Conservation (phyloP, 768 basidiomycete genomes). For the Strobilomyces dryophilus region DNA sequence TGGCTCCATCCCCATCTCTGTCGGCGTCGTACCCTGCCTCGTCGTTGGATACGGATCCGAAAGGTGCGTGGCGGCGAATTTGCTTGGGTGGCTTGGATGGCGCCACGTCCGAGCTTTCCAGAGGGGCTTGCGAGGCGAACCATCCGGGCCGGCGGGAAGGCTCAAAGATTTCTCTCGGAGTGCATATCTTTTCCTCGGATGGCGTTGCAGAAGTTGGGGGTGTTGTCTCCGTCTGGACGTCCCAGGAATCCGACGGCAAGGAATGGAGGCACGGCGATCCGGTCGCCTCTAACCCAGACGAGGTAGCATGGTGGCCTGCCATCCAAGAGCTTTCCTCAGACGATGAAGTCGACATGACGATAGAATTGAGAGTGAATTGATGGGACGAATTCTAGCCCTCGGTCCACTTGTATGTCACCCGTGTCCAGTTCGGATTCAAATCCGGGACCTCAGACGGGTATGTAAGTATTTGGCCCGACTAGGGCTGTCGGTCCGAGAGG, state of each 20-base stretch:
- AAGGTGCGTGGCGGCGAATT: background rate
- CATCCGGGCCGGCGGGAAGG: slow-evolving; percentile 12
- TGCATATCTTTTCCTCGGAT: slow-evolving; percentile 5
- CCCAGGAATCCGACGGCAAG: slow-evolving; percentile 12
- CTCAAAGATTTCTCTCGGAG: slow-evolving; percentile 9
- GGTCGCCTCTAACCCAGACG: slow-evolving; percentile 12
- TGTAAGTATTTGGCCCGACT: no score
- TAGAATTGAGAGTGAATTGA: background rate
- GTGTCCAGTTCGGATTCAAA: slow-evolving; percentile 15
- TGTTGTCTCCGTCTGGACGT: slow-evolving; percentile 17
- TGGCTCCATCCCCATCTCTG: slow-evolving; percentile 2
- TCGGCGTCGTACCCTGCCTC: slow-evolving; percentile 27
- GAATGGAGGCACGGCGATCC: slow-evolving; percentile 6
- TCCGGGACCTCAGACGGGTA: background rate
- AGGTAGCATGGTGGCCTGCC: background rate
- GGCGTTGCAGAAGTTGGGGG: slow-evolving; percentile 17
- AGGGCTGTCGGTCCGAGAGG: no score
- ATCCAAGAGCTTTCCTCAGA: slow-evolving; percentile 9
- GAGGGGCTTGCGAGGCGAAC: background rate
- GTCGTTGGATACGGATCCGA: slow-evolving; percentile 3
- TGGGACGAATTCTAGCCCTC: slow-evolving; percentile 1
- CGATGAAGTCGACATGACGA: slow-evolving; percentile 9
- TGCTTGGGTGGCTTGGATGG: slow-evolving; percentile 3
- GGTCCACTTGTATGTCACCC: slow-evolving; percentile 1
- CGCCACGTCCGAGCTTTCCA: background rate